Percentiles rank a stretch among this genome's conserved stretches.
These are phyloP conservation scores for Coemansia sp. DNA, from an alignment of 192 early-diverging fungal genomes.

Conservation along the genomic window DNA sequence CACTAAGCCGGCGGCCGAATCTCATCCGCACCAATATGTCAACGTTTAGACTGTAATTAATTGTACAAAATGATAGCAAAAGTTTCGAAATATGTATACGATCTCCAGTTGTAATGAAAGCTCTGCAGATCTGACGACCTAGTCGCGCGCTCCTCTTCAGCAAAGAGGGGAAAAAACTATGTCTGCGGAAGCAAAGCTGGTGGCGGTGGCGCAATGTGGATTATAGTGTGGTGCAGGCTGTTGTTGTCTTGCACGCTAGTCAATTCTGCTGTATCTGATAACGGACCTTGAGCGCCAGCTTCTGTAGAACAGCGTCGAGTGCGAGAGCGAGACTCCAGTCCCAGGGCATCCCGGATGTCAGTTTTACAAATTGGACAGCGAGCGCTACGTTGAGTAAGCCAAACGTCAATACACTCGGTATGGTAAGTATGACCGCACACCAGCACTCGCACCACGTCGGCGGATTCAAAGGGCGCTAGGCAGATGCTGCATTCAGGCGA, in stretches of 20 bases:
- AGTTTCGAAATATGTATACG: too few relatives aligned
- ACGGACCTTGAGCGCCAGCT: background rate
- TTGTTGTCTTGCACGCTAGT: background rate
- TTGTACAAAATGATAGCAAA: background rate
- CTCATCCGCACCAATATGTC: background rate
- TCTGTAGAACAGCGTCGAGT: background rate
- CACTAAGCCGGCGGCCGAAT: background rate
- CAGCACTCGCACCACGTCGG: slow-evolving; percentile 62
- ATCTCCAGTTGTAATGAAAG: too few relatives aligned
- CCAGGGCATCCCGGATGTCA: slow-evolving; percentile 30
- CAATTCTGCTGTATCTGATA: background rate
- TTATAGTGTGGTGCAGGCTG: slow-evolving; percentile 7
- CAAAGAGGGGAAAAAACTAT: background rate
- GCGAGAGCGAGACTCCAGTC: slow-evolving; percentile 19
- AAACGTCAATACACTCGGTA: slow-evolving; percentile 63
- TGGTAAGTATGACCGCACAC: slow-evolving; percentile 67
- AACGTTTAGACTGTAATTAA: background rate
- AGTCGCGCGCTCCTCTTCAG: background rate
- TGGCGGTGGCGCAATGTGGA: slow-evolving; percentile 20
- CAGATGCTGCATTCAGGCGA: slow-evolving; percentile 65
- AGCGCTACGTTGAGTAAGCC: slow-evolving; percentile 43
- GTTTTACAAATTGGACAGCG: slow-evolving; percentile 51
- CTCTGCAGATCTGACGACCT: background rate
- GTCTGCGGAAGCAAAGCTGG: slow-evolving; percentile 4
- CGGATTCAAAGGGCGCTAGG: slow-evolving; percentile 58